phyloP scores from a whole-genome alignment of 208 protist species.

The Leishmania amazonensis region DNA sequence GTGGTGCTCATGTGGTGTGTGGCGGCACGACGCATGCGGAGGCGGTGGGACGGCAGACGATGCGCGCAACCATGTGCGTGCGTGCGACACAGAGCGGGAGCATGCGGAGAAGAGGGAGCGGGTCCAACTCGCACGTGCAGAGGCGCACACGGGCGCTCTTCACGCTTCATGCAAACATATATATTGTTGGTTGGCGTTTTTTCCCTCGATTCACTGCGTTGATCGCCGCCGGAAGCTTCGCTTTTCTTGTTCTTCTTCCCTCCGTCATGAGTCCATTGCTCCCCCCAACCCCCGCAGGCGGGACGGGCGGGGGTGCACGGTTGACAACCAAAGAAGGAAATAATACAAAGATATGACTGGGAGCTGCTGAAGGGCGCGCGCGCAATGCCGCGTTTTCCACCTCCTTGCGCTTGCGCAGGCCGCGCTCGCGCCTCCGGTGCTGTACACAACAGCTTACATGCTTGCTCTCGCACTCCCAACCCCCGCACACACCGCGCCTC shows the following conservation, averaged over 20 bases:
- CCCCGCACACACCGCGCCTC: too few relatives aligned
- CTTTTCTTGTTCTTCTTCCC: background rate
- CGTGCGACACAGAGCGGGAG: background rate
- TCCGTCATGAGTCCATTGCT: too few relatives aligned
- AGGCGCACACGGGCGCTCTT: background rate
- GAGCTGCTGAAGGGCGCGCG: background rate
- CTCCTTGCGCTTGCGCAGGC: background rate
- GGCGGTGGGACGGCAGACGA: background rate
- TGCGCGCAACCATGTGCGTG: background rate
- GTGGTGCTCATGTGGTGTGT: background rate
- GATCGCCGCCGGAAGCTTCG: background rate
- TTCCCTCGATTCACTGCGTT: background rate
- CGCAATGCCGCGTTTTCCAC: background rate
- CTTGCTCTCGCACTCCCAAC: background rate
- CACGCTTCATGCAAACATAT: too few relatives aligned
- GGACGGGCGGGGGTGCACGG: background rate
- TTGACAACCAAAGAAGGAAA: background rate
- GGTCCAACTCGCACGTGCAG: background rate
- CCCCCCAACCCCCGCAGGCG: too few relatives aligned
- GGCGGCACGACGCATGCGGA: background rate
- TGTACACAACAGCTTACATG: background rate
- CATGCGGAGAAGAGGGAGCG: background rate
- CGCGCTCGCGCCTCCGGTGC: background rate
- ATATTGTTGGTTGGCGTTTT: background rate
- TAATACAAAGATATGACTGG: background rate